These are phyloP conservation scores for Paraconiothyrium brasiliense DNA, from an alignment of 2,329 filamentous ascomycete species.

Conservation along the genomic window DNA sequence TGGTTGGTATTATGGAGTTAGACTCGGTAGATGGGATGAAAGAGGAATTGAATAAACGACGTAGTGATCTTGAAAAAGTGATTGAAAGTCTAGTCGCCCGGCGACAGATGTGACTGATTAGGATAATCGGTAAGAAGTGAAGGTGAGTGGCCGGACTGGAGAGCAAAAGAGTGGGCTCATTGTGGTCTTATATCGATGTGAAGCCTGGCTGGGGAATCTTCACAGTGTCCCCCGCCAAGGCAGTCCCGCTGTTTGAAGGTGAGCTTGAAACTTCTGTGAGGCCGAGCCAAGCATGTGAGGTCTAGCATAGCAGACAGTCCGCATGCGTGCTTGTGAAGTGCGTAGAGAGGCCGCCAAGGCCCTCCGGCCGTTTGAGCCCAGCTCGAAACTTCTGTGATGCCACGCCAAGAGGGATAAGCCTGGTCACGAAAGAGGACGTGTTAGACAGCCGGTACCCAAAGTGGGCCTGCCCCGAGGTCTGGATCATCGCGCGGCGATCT, in stretches of 20 bases:
- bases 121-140: conserved; percentile 39
- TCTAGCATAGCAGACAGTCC: conserved; percentile 37
- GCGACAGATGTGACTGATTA: conserved; percentile 41
- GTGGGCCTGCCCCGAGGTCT: conserved; percentile 30
- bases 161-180: conserved; percentile 38
- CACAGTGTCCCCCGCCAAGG: conserved; percentile 41
- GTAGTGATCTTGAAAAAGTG: conserved; percentile 33
- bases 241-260: conserved; percentile 40
- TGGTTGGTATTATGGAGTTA: conserved; percentile 23
- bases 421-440: conserved; percentile 25
- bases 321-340: conserved; percentile 20
- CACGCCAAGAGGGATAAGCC: conserved; percentile 41
- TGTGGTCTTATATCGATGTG: conserved; percentile 39
- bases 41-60: conserved; percentile 25
- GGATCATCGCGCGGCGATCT: conserved; percentile 23
- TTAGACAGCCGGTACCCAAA: conserved; percentile 19
- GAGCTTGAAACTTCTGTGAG: conserved; percentile 52
- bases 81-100: conserved; percentile 40
- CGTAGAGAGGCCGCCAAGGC: conserved; percentile 35
- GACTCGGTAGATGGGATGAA: conserved; percentile 28
- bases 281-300: conserved; percentile 45
- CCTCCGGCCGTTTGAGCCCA: conserved; percentile 41
- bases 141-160: conserved; percentile 52
- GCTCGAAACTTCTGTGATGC: conserved; percentile 48
- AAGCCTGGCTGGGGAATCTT: conserved; percentile 20